These are phyloP conservation scores for Lichtheimia corymbifera DNA, from an alignment of 371 early-diverging fungal genomes.

Conservation along the genomic window DNA sequence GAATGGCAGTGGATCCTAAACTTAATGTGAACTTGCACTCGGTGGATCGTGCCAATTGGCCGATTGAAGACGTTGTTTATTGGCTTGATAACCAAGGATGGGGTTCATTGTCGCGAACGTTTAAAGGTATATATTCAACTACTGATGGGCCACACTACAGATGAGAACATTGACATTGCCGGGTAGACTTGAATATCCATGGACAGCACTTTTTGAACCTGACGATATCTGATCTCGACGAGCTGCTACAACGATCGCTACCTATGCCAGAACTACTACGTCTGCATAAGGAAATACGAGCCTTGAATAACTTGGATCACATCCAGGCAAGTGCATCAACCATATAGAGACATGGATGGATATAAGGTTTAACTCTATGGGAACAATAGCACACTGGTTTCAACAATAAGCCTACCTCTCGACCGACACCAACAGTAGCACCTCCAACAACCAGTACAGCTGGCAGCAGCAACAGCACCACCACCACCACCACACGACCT, in stretches of 20 bases:
- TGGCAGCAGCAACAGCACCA: no score
- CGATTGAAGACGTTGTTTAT: conserved; percentile 21
- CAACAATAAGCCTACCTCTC: no score
- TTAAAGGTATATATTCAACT: conserved; percentile 12
- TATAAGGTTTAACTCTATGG: no score
- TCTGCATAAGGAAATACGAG: conserved; percentile 27
- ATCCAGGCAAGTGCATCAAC: conserved; percentile 11
- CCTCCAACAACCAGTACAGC: no score
- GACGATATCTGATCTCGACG: conserved; percentile 13
- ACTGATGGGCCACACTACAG: background rate
- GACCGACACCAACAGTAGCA: no score
- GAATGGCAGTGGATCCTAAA: conserved; percentile 21
- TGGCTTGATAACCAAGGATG: conserved; percentile 26
- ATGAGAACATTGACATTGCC: no score
- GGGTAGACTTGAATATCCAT: conserved; percentile 18
- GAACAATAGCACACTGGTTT: background rate
- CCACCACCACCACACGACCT: no score
- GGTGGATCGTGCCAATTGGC: conserved; percentile 15
- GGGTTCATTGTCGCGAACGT: conserved; percentile 7
- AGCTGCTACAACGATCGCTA: conserved; percentile 21
- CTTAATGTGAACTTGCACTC: conserved; percentile 14
- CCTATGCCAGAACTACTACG: conserved; percentile 29
- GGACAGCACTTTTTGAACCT: conserved; percentile 22
- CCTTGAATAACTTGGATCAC: conserved; percentile 12
- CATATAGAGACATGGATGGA: no score